Percentiles rank a stretch among this genome's conserved stretches.
These are phyloP conservation scores for Tylopilus felleus DNA, from an alignment of 768 basidiomycete species.

Conservation along the genomic window DNA sequence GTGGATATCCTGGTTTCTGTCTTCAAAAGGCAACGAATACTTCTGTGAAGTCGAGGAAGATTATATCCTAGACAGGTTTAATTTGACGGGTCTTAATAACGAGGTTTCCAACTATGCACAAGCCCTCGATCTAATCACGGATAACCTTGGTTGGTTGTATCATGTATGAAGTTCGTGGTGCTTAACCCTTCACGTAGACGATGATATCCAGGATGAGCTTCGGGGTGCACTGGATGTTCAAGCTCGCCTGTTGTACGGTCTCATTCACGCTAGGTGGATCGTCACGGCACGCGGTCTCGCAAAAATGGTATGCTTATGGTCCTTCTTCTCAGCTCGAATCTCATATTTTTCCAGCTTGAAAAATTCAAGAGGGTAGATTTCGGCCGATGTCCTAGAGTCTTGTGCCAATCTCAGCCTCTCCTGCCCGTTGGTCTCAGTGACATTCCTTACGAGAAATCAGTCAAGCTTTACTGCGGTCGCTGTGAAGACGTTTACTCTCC, in stretches of 20 bases:
- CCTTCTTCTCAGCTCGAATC: not conserved
- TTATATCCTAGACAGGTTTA: conserved; percentile 97
- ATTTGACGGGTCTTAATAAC: conserved; percentile 93
- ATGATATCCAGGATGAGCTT: conserved; percentile 91
- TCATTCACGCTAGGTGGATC: conserved; percentile 97
- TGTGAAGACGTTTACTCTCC: conserved; percentile 99
- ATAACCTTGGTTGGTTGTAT: conserved; percentile 75
- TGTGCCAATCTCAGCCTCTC: conserved; percentile 91
- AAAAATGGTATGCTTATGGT: conserved; percentile 75
- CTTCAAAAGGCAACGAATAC: conserved; percentile 98
- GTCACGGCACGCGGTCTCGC: conserved; percentile 89
- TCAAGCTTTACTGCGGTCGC: conserved; percentile 97
- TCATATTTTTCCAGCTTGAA: conserved; percentile 58
- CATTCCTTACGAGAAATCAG: conserved; percentile 97
- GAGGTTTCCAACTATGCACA: conserved; percentile 94
- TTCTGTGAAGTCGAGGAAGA: conserved; percentile 99
- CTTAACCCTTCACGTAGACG: conserved; percentile 50
- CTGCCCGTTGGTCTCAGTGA: conserved; percentile 97
- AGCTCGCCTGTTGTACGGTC: conserved; percentile 89
- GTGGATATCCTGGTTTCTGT: conserved; percentile 99
- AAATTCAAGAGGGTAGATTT: conserved; percentile 99
- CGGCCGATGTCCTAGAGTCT: conserved; percentile 95
- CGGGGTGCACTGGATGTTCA: conserved; percentile 91
- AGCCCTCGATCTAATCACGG: conserved; percentile 94
- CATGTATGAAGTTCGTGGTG: not conserved